Conservation (phyloP, 306 rosid genomes). For the Clitoria ternatea region DNA sequence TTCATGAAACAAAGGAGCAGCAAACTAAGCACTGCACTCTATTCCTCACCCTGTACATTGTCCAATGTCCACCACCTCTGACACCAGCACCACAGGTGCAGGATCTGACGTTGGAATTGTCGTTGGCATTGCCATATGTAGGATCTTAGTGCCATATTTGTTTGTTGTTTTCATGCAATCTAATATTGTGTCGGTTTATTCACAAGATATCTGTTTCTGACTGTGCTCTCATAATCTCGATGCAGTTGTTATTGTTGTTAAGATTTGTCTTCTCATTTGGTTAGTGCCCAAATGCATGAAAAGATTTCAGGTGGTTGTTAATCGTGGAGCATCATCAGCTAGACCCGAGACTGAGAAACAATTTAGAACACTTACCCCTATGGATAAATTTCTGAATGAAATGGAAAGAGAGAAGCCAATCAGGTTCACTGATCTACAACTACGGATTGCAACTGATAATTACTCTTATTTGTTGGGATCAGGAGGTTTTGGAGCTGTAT, state of each 20-base stretch:
- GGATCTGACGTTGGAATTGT: not conserved
- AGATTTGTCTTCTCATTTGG: not conserved
- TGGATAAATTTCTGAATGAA: not conserved
- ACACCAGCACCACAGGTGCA: not conserved
- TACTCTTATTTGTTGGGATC: conserved; percentile 27
- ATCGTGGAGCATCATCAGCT: not conserved
- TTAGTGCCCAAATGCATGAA: not conserved
- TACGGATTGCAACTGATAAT: conserved; percentile 23
- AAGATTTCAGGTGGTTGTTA: not conserved
- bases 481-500: conserved; percentile 36
- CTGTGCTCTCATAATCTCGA: not conserved
- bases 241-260: not conserved
- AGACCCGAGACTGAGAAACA: not conserved
- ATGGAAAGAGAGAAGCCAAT: conserved; percentile 3
- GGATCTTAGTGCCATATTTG: not conserved
- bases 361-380: not conserved
- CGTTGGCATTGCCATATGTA: not conserved
- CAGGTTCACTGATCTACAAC: not conserved
- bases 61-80: not conserved
- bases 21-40: not conserved
- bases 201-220: not conserved
- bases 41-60: not conserved
- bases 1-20: not conserved
- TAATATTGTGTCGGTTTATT: not conserved
- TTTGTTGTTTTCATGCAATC: not conserved